Evolutionary conservation across 805 yeast genomes (phyloP).

Genomic region (Starmerella vitae): DNA sequence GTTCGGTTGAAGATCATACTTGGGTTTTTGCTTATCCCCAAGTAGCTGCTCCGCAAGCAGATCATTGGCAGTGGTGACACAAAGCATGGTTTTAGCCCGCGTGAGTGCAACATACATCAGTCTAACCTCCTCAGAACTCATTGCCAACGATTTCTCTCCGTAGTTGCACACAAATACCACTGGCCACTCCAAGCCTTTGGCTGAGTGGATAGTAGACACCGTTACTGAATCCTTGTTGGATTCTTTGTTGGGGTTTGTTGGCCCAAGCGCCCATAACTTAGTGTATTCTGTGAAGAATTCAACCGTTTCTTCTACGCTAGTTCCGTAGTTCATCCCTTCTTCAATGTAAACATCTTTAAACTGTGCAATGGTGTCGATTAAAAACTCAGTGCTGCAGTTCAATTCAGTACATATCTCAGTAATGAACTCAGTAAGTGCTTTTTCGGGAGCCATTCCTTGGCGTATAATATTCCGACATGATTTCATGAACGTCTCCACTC

Average conservation of each 20-base stretch:
- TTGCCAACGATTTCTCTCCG: constrained; percentile 12
- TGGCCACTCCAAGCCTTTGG: constrained; percentile 95
- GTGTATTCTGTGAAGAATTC: constrained; percentile 14
- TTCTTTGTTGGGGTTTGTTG: constrained; percentile 4
- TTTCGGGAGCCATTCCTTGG: not conserved
- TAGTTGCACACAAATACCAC: constrained; percentile 66
- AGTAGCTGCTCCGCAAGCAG: not conserved
- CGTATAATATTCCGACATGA: not conserved
- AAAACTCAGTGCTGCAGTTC: not conserved
- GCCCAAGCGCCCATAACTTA: constrained; percentile 16
- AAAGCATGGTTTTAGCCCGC: constrained; percentile 53
- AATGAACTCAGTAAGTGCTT: not conserved
- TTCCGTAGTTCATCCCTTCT: not conserved
- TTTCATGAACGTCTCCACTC: not conserved
- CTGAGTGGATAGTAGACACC: constrained; percentile 76
- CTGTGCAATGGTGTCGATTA: not conserved
- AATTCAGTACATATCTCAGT: not conserved
- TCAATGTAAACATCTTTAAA: not conserved
- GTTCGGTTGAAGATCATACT: not conserved
- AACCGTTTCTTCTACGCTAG: not conserved
- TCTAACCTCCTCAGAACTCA: constrained; percentile 63
- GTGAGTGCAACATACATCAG: constrained; percentile 82
- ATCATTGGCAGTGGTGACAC: constrained; percentile 23
- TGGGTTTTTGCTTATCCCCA: not conserved
- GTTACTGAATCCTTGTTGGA: constrained; percentile 26